phyloP scores from a whole-genome alignment of 2,329 filamentous ascomycete species.

The Emmonsia crescens region DNA sequence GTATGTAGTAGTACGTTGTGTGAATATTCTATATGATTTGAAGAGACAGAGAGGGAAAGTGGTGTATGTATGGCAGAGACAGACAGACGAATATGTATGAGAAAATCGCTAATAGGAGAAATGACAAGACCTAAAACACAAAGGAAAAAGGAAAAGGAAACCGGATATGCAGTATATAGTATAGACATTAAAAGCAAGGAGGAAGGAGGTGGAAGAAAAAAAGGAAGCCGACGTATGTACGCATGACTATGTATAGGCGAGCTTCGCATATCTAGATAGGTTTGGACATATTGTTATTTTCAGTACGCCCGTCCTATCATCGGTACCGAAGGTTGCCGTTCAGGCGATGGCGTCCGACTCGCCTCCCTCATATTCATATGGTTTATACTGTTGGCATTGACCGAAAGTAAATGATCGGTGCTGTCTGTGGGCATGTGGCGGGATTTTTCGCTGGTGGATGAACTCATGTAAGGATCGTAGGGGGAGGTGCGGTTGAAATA shows the following conservation, averaged over 20 bases:
- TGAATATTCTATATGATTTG: neutral
- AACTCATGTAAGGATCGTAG: constrained; percentile 31
- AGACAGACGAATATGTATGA: neutral
- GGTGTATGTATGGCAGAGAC: neutral
- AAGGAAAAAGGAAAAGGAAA: neutral
- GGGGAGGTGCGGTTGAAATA: constrained; percentile 32
- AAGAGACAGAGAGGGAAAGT: neutral
- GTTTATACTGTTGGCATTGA: constrained; percentile 12
- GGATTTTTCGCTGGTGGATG: constrained; percentile 12
- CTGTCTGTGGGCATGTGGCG: constrained; percentile 22
- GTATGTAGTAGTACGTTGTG: neutral
- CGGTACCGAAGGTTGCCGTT: neutral
- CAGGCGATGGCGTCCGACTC: constrained; percentile 23
- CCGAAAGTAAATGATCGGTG: constrained; percentile 25
- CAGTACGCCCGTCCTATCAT: neutral
- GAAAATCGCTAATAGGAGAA: neutral
- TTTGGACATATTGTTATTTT: neutral
- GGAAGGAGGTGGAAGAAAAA: neutral
- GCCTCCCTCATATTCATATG: constrained; percentile 14
- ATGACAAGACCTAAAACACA: neutral
- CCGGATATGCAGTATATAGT: neutral
- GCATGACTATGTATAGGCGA: neutral
- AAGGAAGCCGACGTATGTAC: neutral
- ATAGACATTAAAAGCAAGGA: neutral
- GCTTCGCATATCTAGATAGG: no score